Evolutionary conservation across 73 alveolate genomes (phyloP).

Genomic region (Paramecium primaurelia): DNA sequence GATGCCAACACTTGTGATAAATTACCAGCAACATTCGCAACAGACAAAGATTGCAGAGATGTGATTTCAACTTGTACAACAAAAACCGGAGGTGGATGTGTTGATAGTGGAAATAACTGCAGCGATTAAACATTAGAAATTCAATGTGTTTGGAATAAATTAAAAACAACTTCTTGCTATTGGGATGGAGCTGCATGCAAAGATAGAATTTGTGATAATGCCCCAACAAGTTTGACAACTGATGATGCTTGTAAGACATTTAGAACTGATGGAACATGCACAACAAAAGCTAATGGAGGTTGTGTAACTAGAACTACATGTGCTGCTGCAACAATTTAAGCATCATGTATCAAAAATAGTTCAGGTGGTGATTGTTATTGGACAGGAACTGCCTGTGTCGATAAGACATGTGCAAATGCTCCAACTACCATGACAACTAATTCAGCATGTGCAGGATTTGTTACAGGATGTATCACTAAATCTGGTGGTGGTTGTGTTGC

Average conservation of each 20-base stretch:
- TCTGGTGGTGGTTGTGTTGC: constrained; percentile 11
- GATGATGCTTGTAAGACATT: background rate
- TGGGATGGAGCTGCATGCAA: background rate
- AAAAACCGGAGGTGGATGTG: background rate
- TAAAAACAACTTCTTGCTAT: background rate
- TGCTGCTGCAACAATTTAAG: background rate
- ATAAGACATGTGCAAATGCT: constrained; percentile 34
- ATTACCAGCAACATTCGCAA: background rate
- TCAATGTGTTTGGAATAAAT: constrained; percentile 11
- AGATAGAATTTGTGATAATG: background rate
- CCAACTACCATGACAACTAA: constrained; percentile 17
- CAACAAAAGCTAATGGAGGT: constrained; percentile 26
- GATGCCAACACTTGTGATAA: background rate
- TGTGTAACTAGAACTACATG: constrained; percentile 13
- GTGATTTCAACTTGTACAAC: background rate
- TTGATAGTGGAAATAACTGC: constrained; percentile 11
- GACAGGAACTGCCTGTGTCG: constrained; percentile 11
- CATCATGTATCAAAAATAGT: background rate
- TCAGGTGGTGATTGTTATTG: constrained; percentile 17
- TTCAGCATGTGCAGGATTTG: constrained; percentile 9
- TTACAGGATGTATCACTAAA: constrained; percentile 7
- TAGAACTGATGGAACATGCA: background rate
- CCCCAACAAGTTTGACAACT: background rate
- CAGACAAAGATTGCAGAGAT: background rate
- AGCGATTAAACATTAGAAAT: background rate